These are phyloP conservation scores for Agrocybe pediades DNA, from an alignment of 768 basidiomycete species.

Conservation along the genomic window DNA sequence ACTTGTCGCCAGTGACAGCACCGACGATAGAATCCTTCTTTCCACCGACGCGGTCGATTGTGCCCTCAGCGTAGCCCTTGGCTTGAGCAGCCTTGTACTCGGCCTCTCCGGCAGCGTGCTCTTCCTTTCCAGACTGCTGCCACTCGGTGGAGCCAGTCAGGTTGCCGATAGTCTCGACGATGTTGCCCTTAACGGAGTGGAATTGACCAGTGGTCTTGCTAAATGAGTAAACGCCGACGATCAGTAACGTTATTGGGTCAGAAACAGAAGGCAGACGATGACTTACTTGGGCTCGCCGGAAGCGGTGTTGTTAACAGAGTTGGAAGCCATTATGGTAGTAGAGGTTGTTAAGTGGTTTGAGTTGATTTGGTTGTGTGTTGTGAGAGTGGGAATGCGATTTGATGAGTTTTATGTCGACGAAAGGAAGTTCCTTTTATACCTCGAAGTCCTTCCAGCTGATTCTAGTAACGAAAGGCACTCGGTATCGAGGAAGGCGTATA, in stretches of 20 bases:
- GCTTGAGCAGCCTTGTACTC: constrained; percentile 52
- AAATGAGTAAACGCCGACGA: not conserved
- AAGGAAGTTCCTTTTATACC: not conserved
- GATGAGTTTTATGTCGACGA: not conserved
- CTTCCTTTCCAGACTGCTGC: constrained; percentile 50
- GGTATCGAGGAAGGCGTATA: too few species aligned
- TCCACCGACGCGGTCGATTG: constrained; percentile 43
- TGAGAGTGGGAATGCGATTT: not conserved
- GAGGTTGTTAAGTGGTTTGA: not conserved
- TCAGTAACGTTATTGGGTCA: not conserved
- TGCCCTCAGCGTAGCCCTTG: constrained; percentile 52
- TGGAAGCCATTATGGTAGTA: constrained; percentile 12
- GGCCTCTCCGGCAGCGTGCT: constrained; percentile 53
- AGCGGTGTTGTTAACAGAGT: constrained; percentile 26
- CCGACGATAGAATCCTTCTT: constrained; percentile 52
- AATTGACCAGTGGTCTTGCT: constrained; percentile 46
- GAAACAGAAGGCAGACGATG: not conserved
- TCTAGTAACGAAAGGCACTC: not conserved
- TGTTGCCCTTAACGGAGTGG: constrained; percentile 44
- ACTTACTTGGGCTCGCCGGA: constrained; percentile 32
- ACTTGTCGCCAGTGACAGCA: constrained; percentile 50
- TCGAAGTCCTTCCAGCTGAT: not conserved
- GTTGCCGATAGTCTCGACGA: constrained; percentile 46
- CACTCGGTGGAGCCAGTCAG: constrained; percentile 46
- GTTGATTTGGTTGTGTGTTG: not conserved